Percentiles rank a stretch among this genome's conserved stretches.
Conservation (phyloP, 176 grass and related monocot species). For the Cenchrus purpureus region DNA sequence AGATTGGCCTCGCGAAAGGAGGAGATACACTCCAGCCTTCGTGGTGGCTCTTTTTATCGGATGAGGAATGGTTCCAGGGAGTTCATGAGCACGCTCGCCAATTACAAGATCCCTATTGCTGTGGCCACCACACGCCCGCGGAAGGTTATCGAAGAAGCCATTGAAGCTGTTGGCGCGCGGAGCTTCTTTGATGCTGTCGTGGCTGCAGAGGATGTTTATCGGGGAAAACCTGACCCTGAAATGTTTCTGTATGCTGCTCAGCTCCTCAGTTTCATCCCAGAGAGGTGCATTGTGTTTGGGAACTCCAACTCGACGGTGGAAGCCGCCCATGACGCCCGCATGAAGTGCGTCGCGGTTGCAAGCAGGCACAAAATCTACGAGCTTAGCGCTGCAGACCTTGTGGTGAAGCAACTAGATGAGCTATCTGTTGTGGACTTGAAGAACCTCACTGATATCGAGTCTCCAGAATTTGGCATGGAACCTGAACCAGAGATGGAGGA, state of each 20-base stretch:
- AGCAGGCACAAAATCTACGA: conserved; percentile 80
- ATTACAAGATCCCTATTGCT: conserved; percentile 87
- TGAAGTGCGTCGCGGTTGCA: conserved; percentile 92
- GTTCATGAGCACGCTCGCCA: conserved; percentile 84
- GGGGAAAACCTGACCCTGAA: conserved; percentile 92
- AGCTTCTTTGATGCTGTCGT: conserved; percentile 65
- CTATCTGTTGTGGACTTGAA: conserved; percentile 85
- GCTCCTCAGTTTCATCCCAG: conserved; percentile 76
- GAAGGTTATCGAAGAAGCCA: conserved; percentile 73
- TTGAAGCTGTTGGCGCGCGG: conserved; percentile 62
- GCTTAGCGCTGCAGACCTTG: conserved; percentile 77
- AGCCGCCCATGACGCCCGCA: conserved; percentile 78
- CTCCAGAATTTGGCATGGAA: conserved; percentile 71
- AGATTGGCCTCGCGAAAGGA: conserved; percentile 72
- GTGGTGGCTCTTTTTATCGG: conserved; percentile 49
- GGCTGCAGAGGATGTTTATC: conserved; percentile 75
- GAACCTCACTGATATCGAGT: conserved; percentile 81
- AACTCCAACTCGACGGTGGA: conserved; percentile 86
- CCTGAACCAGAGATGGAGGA: conserved; percentile 72
- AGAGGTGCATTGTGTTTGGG: conserved; percentile 92
- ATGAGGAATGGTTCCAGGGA: conserved; percentile 81
- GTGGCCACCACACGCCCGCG: conserved; percentile 69
- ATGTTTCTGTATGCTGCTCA: conserved; percentile 93
- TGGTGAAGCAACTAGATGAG: conserved; percentile 75
- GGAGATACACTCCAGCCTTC: conserved; percentile 68